These are phyloP conservation scores for Ganoderma meredithae DNA, from an alignment of 1,284 basidiomycete species.

Conservation along the genomic window DNA sequence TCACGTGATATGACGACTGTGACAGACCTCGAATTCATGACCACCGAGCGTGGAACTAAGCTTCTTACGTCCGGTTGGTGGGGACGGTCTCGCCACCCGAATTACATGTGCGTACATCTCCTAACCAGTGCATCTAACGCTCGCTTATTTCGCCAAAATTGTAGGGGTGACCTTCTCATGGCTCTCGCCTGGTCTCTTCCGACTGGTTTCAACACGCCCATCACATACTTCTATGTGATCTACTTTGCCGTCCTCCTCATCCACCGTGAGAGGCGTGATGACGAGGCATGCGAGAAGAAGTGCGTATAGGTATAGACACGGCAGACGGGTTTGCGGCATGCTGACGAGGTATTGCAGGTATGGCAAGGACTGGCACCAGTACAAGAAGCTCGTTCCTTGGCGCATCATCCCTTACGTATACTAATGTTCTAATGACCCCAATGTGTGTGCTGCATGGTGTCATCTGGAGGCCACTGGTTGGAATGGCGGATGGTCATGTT, in stretches of 20 bases:
- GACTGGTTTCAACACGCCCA: slow-evolving; percentile 89
- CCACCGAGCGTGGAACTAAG: slow-evolving; percentile 88
- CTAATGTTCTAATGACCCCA: slow-evolving; percentile 38
- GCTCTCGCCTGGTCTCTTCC: slow-evolving; percentile 94
- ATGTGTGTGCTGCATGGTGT: neutral
- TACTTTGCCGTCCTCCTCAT: slow-evolving; percentile 93
- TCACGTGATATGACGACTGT: neutral
- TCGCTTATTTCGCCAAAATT: slow-evolving; percentile 13
- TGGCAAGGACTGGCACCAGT: slow-evolving; percentile 88
- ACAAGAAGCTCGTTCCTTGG: slow-evolving; percentile 85
- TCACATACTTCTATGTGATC: slow-evolving; percentile 95
- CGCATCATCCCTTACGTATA: slow-evolving; percentile 92
- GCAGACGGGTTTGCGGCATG: slow-evolving; percentile 14
- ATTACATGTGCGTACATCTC: slow-evolving; percentile 74
- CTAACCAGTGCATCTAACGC: slow-evolving; percentile 6
- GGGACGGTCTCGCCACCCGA: slow-evolving; percentile 94
- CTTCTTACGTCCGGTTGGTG: slow-evolving; percentile 97
- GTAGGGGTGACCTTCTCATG: slow-evolving; percentile 88
- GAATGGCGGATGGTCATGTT: slow-evolving; percentile 3
- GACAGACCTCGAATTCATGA: slow-evolving; percentile 81
- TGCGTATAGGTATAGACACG: slow-evolving; percentile 45
- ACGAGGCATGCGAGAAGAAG: slow-evolving; percentile 92
- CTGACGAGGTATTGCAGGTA: slow-evolving; percentile 51
- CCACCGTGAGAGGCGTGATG: slow-evolving; percentile 92
- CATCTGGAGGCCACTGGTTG: neutral